Conservation (phyloP, 495 filamentous ascomycete genomes). For the Monascus purpureus region DNA sequence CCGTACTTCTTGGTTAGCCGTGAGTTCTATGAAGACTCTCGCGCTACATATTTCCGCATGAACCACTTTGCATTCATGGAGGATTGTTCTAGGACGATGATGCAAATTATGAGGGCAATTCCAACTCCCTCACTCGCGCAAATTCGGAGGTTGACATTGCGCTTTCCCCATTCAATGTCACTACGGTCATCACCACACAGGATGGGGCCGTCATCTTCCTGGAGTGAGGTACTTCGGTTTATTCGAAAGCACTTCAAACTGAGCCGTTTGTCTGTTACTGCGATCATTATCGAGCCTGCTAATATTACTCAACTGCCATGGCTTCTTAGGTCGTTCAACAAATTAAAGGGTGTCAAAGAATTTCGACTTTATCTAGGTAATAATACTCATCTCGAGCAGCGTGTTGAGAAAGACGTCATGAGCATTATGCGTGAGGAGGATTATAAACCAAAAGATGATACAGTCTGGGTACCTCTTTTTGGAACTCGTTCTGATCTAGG, state of each 20-base stretch:
- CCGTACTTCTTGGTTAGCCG: slow-evolving; percentile 15
- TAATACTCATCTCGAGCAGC: not conserved
- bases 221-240: slow-evolving; percentile 2
- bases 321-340: not conserved
- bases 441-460: no score
- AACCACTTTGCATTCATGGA: slow-evolving; percentile 12
- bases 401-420: not conserved
- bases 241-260: slow-evolving; percentile 16
- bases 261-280: slow-evolving; percentile 5
- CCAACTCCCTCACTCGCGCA: slow-evolving; percentile 8
- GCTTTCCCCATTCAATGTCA: slow-evolving; percentile 3
- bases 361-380: not conserved
- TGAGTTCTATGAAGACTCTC: slow-evolving; percentile 11
- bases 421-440: no score
- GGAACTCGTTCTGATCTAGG: no score
- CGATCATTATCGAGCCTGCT: not conserved
- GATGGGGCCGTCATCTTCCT: no score
- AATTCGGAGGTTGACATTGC: slow-evolving; percentile 11
- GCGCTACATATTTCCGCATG: slow-evolving; percentile 11
- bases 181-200: no score
- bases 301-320: not conserved
- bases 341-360: not conserved
- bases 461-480: no score
- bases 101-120: slow-evolving; percentile 7
- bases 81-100: slow-evolving; percentile 9